Evolutionary conservation across 78 protist genomes (phyloP).

Genomic region (Speleostelium caveatum): DNA sequence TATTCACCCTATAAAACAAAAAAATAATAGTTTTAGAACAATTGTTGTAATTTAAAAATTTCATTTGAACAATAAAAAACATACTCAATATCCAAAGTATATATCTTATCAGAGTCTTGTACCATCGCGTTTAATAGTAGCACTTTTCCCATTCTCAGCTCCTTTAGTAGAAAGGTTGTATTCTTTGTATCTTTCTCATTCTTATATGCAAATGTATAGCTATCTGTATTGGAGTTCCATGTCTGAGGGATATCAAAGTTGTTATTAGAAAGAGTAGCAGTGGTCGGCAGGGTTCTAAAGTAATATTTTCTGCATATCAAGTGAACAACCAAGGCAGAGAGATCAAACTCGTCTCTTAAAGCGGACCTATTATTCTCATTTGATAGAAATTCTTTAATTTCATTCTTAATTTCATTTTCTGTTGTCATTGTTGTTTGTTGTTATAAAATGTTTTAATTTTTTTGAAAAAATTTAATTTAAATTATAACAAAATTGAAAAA

Average conservation of each 20-base stretch:
- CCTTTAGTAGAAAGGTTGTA: conserved; percentile 9
- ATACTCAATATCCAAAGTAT: conserved; percentile 60
- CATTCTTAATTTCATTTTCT: background rate
- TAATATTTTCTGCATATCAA: background rate
- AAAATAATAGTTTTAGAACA: background rate
- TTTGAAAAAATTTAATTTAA: background rate
- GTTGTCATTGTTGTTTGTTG: background rate
- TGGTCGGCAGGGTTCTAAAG: background rate
- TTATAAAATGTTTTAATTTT: no score
- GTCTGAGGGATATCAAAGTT: background rate
- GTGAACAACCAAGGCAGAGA: background rate
- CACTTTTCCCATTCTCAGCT: conserved; percentile 37
- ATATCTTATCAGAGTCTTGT: conserved; percentile 7
- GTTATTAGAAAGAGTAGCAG: background rate
- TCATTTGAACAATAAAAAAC: background rate
- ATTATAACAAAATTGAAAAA: background rate
- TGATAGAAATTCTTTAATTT: background rate
- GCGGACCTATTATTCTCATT: background rate
- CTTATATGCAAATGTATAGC: background rate
- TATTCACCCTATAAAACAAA: background rate
- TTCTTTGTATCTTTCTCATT: background rate
- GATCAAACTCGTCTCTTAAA: conserved; percentile 23
- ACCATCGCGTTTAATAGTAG: conserved; percentile 46
- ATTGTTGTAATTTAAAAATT: background rate
- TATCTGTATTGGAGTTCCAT: conserved; percentile 10